Base-by-base conservation (phyloP, 331 rosid genomes). In the Cydonia oblonga region DNA sequence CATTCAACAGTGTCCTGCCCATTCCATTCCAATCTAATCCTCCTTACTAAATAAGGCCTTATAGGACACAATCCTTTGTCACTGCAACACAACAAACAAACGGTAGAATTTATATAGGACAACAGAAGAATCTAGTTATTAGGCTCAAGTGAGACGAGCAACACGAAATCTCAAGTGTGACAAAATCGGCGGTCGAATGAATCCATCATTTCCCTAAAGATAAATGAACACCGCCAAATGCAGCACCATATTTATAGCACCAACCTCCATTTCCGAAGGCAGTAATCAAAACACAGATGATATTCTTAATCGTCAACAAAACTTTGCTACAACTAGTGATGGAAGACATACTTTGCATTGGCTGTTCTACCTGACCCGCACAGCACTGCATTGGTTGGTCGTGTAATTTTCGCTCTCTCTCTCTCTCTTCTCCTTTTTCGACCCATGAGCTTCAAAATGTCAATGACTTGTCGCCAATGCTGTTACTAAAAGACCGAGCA, bases 381-480 rank as follows among this genome's bases (percentile, higher is more conserved):
- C 23, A 16, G 24, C 24, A 9, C 9, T 4, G 54, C 53, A 57
- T 8, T 35, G 18, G 24, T 56, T 71, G 52, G 32, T 22, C 15
- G 22, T 9, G 28, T 18, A 6, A 5, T 25, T 33, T 60, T 20
- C 65, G 2, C 7, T 24, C 26, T 29, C 11, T 13, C 44, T 20
- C 16, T 29, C 6, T 9, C 59, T 53, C 60, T 14, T 26, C 24
- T 25, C 20, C 7, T 51, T 1, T 18, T 51, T 18, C 7, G 9
- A 35, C 68, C 30, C 56, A 40, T 1, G 13, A 0, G 33, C 76
- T 65, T 58, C 14, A n/a, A 15, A 32, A 14, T 38, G 49, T 89
- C 76, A 92, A 75, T 89, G 97, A 80, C 93, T 89, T 67, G 88
- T 86, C 68, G 97, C 97, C 62, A 92, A 74, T 59, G 97, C 97